Conservation (phyloP, 805 yeast genomes). For the Teunomyces tritomae region DNA sequence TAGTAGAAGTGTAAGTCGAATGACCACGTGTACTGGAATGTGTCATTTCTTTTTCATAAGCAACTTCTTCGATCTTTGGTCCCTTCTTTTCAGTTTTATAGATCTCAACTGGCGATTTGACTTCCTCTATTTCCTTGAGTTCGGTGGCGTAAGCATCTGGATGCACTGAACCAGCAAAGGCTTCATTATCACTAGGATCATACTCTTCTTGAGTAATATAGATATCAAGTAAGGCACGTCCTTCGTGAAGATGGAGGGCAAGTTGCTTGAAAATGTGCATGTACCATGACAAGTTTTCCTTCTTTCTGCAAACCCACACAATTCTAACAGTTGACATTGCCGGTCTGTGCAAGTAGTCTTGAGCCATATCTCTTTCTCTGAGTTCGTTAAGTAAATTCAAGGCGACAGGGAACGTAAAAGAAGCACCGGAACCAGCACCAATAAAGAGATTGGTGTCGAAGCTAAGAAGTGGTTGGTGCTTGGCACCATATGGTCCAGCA, state of each 20-base stretch:
- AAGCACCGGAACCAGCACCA: conserved; percentile 46
- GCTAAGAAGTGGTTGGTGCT: conserved; percentile 36
- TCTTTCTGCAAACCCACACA: conserved; percentile 30
- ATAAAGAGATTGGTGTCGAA: conserved; percentile 42
- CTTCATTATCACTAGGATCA: neutral
- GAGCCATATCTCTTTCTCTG: conserved; percentile 18
- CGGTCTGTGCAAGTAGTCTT: conserved; percentile 37
- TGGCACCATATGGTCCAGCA: conserved; percentile 49
- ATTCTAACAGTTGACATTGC: conserved; percentile 22
- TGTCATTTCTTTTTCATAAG: neutral
- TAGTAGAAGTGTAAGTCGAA: neutral
- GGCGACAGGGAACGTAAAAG: conserved; percentile 46
- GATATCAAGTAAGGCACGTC: conserved; percentile 23
- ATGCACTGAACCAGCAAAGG: conserved; percentile 3
- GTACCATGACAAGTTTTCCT: conserved; percentile 35
- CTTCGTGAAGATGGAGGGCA: conserved; percentile 18
- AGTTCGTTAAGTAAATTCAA: conserved; percentile 35
- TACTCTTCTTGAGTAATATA: conserved; percentile 25
- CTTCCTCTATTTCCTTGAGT: conserved; percentile 5
- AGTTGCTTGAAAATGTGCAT: conserved; percentile 31
- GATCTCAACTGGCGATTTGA: neutral
- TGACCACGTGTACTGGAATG: neutral
- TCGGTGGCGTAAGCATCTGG: neutral
- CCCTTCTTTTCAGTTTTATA: neutral
- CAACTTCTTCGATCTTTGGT: neutral